Evolutionary conservation across 371 early-diverging fungal genomes (phyloP), one percentile per base, ranked within the genome.

Genomic region (Syncephalastrum contaminatum): DNA sequence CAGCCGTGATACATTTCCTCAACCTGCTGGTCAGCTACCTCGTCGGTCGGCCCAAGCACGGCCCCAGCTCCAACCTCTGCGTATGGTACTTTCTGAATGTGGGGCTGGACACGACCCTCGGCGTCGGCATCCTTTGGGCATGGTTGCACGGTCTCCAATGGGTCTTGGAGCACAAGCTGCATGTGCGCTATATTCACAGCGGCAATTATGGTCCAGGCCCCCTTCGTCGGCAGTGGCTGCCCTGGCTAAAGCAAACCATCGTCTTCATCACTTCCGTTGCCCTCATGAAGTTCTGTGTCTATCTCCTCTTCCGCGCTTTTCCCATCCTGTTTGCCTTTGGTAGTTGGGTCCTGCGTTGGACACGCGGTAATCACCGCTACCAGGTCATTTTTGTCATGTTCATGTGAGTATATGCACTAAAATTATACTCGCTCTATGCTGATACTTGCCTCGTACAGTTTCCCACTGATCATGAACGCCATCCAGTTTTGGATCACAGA

Each of bases 31-130:
- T 81, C n/a, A 83, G 85, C 14, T 70, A 75, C 53, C 62, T 81
- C 27, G 76, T 77, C 3, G 79, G 79, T 3, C 64, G 76, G 36
- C 75, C 80, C 6, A 70, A 69, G 18, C 64, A 68, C 51, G 69
- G 73, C 20, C 75, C 71, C 47, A 57, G 43, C 15, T 73, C 78
- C 18, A 87, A 87, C 53, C 75, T 83, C 2, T 87, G 87, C 57
- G 82, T 85, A 21, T 84, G 84, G 84, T 85, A 87, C 58, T 80
- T 87, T 59, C 53, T 87, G n/a, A 87, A 85, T 57, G 76, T 87
- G 13, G 73, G 82, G 15, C 58, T 84, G 13, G 87, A 87, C 56
- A 83, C 84, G 7, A 87, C 87, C 2, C 60, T 84, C 18, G 87
- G 87, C 45, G 82, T 87, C 3, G 74, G 69, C 4, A 78, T 87